A percentile compares a stretch with the other conserved stretches of the same genome.
These are phyloP conservation scores for Mortierella polycephala DNA, from an alignment of 371 early-diverging fungal genomes.

Conservation along the genomic window DNA sequence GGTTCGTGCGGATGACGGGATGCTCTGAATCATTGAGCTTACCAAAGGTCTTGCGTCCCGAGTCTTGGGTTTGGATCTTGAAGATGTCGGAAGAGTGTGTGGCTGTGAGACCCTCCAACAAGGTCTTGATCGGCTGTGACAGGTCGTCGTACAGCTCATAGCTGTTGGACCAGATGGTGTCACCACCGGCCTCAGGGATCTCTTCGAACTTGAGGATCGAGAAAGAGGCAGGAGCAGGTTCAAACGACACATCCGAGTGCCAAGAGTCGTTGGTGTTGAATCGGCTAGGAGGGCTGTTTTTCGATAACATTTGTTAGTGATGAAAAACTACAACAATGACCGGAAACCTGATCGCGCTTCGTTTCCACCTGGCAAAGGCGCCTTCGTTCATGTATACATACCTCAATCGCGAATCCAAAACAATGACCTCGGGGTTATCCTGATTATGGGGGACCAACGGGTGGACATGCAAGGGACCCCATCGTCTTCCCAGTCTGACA, in stretches of 20 bases:
- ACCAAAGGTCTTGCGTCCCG: slow-evolving; percentile 59
- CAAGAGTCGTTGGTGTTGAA: slow-evolving; percentile 59
- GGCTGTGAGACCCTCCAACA: slow-evolving; percentile 71
- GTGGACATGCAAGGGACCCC: slow-evolving; percentile 69
- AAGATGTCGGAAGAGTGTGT: slow-evolving; percentile 67
- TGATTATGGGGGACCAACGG: slow-evolving; percentile 56
- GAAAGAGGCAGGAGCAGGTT: slow-evolving; percentile 65
- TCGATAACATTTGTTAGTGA: too few relatives aligned
- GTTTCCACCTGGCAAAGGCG: too few relatives aligned
- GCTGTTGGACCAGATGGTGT: slow-evolving; percentile 68
- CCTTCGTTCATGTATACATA: neutral
- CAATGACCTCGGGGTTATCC: slow-evolving; percentile 51
- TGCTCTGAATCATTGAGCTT: slow-evolving; percentile 58
- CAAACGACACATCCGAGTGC: slow-evolving; percentile 73
- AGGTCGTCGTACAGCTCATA: slow-evolving; percentile 72
- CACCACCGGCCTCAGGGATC: slow-evolving; percentile 70
- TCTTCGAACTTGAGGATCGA: slow-evolving; percentile 66
- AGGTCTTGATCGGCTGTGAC: slow-evolving; percentile 61
- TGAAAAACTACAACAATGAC: too few relatives aligned
- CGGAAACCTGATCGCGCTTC: too few relatives aligned
- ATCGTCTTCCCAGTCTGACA: slow-evolving; percentile 61
- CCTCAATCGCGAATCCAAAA: slow-evolving; percentile 45
- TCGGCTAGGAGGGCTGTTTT: slow-evolving; percentile 22
- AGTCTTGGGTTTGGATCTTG: slow-evolving; percentile 49
- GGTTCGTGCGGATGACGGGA: slow-evolving; percentile 75